These are phyloP conservation scores for Arabidopsis lyrata DNA, from an alignment of 441 rosid species.

Conservation along the genomic window DNA sequence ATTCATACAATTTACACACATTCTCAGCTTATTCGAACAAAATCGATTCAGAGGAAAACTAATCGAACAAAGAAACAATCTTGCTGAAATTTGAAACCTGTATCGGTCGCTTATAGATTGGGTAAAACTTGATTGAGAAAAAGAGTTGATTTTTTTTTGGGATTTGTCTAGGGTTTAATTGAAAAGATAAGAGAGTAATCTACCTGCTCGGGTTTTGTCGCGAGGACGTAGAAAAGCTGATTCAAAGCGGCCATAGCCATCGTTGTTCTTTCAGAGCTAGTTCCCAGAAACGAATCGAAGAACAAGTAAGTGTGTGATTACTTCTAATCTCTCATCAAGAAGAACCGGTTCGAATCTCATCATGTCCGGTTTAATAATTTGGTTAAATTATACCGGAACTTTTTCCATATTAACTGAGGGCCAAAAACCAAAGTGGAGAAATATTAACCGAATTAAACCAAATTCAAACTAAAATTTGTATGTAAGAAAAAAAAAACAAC, in stretches of 20 bases:
- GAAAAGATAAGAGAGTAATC: background rate
- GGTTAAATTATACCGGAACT: background rate
- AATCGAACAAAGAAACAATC: background rate
- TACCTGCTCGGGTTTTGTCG: conserved; percentile 40
- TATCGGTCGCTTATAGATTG: background rate
- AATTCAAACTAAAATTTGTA: too few relatives aligned
- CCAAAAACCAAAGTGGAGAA: too few relatives aligned
- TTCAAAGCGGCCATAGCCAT: conserved; percentile 40
- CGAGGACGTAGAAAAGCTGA: conserved; percentile 34
- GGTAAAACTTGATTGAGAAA: background rate
- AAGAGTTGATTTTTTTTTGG: conserved; percentile 1
- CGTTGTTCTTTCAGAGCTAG: background rate
- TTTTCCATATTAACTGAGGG: too few relatives aligned
- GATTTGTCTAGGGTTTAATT: conserved; percentile 10
- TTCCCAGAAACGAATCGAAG: conserved; percentile 21
- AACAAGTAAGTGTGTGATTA: background rate
- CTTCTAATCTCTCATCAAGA: background rate
- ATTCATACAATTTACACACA: background rate
- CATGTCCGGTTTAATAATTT: background rate
- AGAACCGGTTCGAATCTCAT: conserved; percentile 25
- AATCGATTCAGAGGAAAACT: background rate
- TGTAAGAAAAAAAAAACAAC: too few relatives aligned
- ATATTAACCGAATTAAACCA: too few relatives aligned
- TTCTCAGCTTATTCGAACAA: conserved; percentile 20
- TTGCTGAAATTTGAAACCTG: background rate